Evolutionary conservation across 2,329 filamentous ascomycete genomes (phyloP).

Genomic region (Parascedosporium putredinis): DNA sequence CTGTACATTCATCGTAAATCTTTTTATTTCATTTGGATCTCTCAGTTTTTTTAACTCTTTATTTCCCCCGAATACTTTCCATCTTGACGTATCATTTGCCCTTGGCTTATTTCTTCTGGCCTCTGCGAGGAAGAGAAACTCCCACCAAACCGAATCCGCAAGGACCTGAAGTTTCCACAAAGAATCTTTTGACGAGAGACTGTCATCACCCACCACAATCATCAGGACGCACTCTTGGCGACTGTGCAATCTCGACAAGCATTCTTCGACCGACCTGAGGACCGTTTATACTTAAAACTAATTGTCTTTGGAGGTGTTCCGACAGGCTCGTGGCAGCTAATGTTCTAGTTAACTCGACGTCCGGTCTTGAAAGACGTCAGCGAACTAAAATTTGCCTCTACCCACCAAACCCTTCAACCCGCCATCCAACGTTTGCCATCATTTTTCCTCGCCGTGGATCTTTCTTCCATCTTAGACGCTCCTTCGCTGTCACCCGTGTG

Average conservation of each 20-base stretch:
- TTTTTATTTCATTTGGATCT: conserved; percentile 1
- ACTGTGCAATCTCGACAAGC: background rate
- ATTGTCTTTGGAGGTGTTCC: background rate
- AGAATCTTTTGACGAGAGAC: too few relatives aligned
- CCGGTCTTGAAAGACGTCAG: background rate
- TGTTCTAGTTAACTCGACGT: background rate
- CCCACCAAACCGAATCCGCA: background rate
- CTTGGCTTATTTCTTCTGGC: conserved; percentile 6
- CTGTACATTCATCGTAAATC: conserved; percentile 18
- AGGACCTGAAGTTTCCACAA: background rate
- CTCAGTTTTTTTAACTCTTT: conserved; percentile 3
- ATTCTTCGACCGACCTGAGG: background rate
- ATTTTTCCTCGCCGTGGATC: background rate
- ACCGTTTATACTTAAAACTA: background rate
- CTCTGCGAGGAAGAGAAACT: conserved; percentile 7
- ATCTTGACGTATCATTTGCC: conserved; percentile 5
- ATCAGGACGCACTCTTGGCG: too few relatives aligned
- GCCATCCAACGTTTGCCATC: background rate
- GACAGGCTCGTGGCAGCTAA: background rate
- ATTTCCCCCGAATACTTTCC: background rate
- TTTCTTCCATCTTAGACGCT: background rate
- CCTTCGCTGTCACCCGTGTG: background rate
- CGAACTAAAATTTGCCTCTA: background rate
- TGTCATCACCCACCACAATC: too few relatives aligned
- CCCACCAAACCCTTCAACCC: background rate